Percentiles rank a stretch among this genome's conserved stretches.
Conservation (phyloP, 352 stramenopile genomes). For the Phytopythium vexans region DNA sequence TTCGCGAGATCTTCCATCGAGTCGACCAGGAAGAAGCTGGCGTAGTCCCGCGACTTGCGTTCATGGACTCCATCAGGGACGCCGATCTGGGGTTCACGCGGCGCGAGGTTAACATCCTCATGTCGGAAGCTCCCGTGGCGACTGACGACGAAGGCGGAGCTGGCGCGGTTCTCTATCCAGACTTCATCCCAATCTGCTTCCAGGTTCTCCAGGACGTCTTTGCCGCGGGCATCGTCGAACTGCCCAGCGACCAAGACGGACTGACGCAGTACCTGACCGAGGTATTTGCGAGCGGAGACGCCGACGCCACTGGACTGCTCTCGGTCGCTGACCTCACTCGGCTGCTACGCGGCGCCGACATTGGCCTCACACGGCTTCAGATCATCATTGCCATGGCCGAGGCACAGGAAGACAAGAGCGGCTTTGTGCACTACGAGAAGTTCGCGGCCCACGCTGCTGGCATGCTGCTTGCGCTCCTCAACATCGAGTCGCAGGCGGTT, state of each 20-base stretch:
- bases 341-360: slow-evolving; percentile 53
- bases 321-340: slow-evolving; percentile 55
- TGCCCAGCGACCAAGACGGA: slow-evolving; percentile 59
- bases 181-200: slow-evolving; percentile 68
- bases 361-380: slow-evolving; percentile 75
- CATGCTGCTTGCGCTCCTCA: slow-evolving; percentile 68
- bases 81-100: slow-evolving; percentile 64
- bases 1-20: slow-evolving; percentile 76
- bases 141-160: slow-evolving; percentile 21
- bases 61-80: slow-evolving; percentile 67
- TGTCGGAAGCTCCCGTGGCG: slow-evolving; percentile 45
- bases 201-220: slow-evolving; percentile 51
- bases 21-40: slow-evolving; percentile 53
- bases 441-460: slow-evolving; percentile 59
- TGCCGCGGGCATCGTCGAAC: slow-evolving; percentile 50
- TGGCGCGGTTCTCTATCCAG: slow-evolving; percentile 32
- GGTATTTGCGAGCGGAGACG: slow-evolving; percentile 69
- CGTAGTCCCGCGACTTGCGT: slow-evolving; percentile 41
- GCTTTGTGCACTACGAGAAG: slow-evolving; percentile 74
- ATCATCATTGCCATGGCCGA: slow-evolving; percentile 69
- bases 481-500: slow-evolving; percentile 64
- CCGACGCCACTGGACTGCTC: slow-evolving; percentile 56
- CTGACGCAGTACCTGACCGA: slow-evolving; percentile 71
- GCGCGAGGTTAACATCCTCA: slow-evolving; percentile 73
- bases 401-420: slow-evolving; percentile 70